A percentile compares a stretch with the other conserved stretches of the same genome.
These are phyloP conservation scores for Pichia nanzhaoensis DNA, from an alignment of 805 yeast species.

Conservation along the genomic window DNA sequence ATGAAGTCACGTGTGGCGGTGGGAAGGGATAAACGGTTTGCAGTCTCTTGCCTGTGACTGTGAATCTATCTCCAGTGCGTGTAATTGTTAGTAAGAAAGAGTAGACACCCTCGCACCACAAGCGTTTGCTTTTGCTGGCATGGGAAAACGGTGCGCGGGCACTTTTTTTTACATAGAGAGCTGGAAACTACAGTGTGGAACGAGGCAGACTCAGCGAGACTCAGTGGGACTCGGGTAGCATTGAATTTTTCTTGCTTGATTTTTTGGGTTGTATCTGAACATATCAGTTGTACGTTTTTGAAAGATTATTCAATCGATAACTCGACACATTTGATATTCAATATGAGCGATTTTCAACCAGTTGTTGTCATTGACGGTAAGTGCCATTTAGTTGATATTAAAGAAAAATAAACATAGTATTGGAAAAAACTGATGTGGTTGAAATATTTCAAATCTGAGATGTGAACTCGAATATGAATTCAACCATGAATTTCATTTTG, in stretches of 20 bases:
- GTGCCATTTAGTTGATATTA: conserved; percentile 23
- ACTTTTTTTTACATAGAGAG: no score
- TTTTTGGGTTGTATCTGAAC: neutral
- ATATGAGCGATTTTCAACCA: conserved; percentile 87
- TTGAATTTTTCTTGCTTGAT: neutral
- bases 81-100: no score
- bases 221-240: no score
- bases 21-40: no score
- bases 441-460: no score
- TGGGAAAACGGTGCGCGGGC: neutral
- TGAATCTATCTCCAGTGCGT: neutral
- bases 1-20: neutral
- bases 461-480: no score
- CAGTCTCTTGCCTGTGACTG: conserved; percentile 1
- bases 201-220: no score
- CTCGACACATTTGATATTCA: conserved; percentile 14
- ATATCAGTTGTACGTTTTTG: no score
- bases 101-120: neutral
- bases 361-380: conserved; percentile 96
- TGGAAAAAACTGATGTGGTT: neutral
- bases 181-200: no score
- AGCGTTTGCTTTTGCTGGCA: neutral
- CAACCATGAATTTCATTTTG: no score
- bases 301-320: conserved; percentile 1
- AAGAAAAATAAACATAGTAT: neutral